Conservation (phyloP, 2,329 filamentous ascomycete species). For the Colletotrichum simmondsii region DNA sequence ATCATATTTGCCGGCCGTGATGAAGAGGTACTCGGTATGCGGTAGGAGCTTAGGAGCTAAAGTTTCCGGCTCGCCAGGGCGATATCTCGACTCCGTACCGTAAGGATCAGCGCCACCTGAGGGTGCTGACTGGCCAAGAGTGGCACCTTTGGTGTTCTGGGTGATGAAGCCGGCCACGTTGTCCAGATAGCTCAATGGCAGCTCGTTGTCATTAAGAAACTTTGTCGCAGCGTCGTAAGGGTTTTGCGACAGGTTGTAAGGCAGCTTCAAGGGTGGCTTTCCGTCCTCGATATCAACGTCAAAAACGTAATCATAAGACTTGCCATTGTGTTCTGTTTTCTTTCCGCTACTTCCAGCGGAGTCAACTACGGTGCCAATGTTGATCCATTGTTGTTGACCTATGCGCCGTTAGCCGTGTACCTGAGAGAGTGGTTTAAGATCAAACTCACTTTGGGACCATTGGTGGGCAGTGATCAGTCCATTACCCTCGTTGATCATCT, state of each 20-base stretch:
- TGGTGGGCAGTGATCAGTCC: slow-evolving; percentile 87
- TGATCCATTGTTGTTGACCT: slow-evolving; percentile 80
- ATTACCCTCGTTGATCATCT: slow-evolving; percentile 87
- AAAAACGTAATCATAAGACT: slow-evolving; percentile 96
- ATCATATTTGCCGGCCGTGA: slow-evolving; percentile 78
- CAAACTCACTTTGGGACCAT: slow-evolving; percentile 72
- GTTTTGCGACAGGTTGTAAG: slow-evolving; percentile 92
- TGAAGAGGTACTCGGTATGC: slow-evolving; percentile 82
- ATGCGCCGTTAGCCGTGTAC: slow-evolving; percentile 35
- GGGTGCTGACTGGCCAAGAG: slow-evolving; percentile 72
- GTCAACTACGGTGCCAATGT: slow-evolving; percentile 94
- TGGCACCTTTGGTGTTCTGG: slow-evolving; percentile 87
- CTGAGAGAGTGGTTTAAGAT: not conserved
- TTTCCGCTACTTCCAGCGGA: slow-evolving; percentile 84
- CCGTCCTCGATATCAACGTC: slow-evolving; percentile 97
- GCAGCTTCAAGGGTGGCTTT: slow-evolving; percentile 91
- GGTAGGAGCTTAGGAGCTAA: slow-evolving; percentile 75
- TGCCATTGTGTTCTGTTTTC: slow-evolving; percentile 80
- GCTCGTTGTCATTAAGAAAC: slow-evolving; percentile 89
- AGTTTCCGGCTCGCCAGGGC: slow-evolving; percentile 80
- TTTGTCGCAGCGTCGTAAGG: slow-evolving; percentile 92
- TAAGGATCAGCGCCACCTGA: slow-evolving; percentile 72
- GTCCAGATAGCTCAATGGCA: slow-evolving; percentile 88
- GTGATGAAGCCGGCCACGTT: slow-evolving; percentile 94
- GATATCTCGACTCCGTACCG: slow-evolving; percentile 82